Conservation (phyloP, 441 rosid species). For the Populus hybrid region DNA sequence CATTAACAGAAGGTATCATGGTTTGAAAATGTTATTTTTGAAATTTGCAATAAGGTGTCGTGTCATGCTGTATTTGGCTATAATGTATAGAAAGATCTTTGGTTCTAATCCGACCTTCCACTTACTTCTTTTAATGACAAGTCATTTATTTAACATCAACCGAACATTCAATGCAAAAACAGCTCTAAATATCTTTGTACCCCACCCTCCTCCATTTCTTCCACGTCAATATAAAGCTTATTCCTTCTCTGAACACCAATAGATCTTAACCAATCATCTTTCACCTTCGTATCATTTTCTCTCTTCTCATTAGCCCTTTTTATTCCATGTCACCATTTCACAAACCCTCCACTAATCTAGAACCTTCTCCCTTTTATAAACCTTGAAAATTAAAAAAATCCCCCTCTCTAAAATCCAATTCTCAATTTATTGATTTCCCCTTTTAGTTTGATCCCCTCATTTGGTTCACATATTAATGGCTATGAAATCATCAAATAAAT, state of each 20-base stretch:
- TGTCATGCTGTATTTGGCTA: slow-evolving; percentile 27
- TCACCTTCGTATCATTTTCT: slow-evolving; percentile 39
- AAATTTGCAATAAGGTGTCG: too few species aligned
- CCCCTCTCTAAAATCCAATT: not conserved
- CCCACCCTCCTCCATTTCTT: not conserved
- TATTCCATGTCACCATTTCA: slow-evolving; percentile 52
- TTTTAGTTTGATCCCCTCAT: not conserved
- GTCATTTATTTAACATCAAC: not conserved
- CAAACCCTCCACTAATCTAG: slow-evolving; percentile 13
- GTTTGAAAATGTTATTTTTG: too few species aligned
- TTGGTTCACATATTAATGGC: slow-evolving; percentile 18
- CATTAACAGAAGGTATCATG: too few species aligned
- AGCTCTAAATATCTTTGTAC: not conserved
- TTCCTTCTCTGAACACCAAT: not conserved
- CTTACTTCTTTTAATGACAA: not conserved
- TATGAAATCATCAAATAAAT: slow-evolving; percentile 3
- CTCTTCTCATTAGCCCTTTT: slow-evolving; percentile 35
- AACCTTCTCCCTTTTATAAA: not conserved
- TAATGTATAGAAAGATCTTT: slow-evolving; percentile 68
- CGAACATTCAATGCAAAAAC: not conserved
- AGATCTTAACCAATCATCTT: slow-evolving; percentile 26
- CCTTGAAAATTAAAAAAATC: not conserved
- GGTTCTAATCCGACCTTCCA: too few species aligned
- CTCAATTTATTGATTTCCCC: not conserved
- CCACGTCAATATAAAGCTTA: not conserved